These are phyloP conservation scores for Apiospora arundinis DNA, from an alignment of 2,329 filamentous ascomycete species.

Conservation along the genomic window DNA sequence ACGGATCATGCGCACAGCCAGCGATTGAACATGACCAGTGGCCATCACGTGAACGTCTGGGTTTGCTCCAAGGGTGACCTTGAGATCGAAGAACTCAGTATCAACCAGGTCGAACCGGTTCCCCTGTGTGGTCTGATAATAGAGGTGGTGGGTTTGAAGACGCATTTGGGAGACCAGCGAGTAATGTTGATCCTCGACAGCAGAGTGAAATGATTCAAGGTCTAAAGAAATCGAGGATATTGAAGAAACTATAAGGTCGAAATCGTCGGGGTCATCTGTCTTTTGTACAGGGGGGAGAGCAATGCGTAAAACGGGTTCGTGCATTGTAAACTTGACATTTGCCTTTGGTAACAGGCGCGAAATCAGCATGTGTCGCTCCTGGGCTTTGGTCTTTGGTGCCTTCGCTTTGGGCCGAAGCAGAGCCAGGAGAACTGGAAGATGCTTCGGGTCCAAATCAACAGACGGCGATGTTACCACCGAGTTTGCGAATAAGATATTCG, in stretches of 20 bases:
- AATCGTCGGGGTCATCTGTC: constrained; percentile 74
- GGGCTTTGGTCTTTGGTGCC: constrained; percentile 46
- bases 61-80: constrained; percentile 81
- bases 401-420: constrained; percentile 67
- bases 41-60: constrained; percentile 85
- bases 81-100: constrained; percentile 87
- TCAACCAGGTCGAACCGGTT: constrained; percentile 85
- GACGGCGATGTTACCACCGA: constrained; percentile 96
- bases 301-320: constrained; percentile 93
- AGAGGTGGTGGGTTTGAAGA: constrained; percentile 85
- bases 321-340: constrained; percentile 93
- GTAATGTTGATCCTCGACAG: constrained; percentile 84
- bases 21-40: constrained; percentile 82
- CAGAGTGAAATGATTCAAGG: constrained; percentile 92
- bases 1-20: constrained; percentile 86
- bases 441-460: constrained; percentile 88
- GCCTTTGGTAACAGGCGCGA: constrained; percentile 93
- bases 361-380: constrained; percentile 72
- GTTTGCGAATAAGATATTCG: constrained; percentile 96
- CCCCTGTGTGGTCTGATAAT: constrained; percentile 89
- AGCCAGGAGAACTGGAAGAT: constrained; percentile 83
- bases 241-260: constrained; percentile 92
- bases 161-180: constrained; percentile 82
- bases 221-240: constrained; percentile 94
- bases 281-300: constrained; percentile 80